Base-by-base conservation (phyloP, 1,139 yeast genomes). In the Yamadazyma pseudoaaseri region DNA sequence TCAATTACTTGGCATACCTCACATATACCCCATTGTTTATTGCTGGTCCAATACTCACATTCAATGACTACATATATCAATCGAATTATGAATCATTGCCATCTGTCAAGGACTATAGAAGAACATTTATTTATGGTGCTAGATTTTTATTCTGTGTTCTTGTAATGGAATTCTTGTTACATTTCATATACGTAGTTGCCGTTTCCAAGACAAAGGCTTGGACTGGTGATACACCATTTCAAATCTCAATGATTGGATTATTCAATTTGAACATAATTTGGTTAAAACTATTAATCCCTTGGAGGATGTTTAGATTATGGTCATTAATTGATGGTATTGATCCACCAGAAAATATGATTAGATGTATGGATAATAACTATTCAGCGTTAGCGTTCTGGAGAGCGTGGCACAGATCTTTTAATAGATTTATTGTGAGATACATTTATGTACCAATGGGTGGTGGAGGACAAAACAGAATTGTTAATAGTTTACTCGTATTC, bases 291-390 rank as follows among this genome's bases (percentile, higher is more conserved):
- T 70, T 94, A 40, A 82, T 94, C 35, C 98, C 98, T 2, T 94
- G 99, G 99, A 73, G 99, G 52, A 63, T 92, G 34, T 94, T 94
- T 63, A 69, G 99, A 43, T 68, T 92, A 48, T 94, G 99, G 98
- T 76, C 94, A 6, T 64, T 94, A 42, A 51, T 86, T 12, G 98
- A 94, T 59, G 87, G 87, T 1, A 86, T 92, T 36, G 98, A 92
- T 53, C 87, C 97, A 0, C 97, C 98, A 2, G 99, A 94, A 55
- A 94, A 94, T 52, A 94, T 94, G 98, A 80, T 94, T 38, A 70
- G 99, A 38, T 90, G 98, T 54, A 87, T 94, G 79, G 86, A 87
- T 56, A 87, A 94, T 58, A 94, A 92, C 58, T 92, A 83, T 56
- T 84, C 95, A 16, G 94, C 97, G 0, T 60, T 86, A 42, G 89